Percentiles rank a stretch among this genome's conserved stretches.
Evolutionary conservation across 495 filamentous ascomycete genomes (phyloP).

Genomic region (Neurospora sp.): DNA sequence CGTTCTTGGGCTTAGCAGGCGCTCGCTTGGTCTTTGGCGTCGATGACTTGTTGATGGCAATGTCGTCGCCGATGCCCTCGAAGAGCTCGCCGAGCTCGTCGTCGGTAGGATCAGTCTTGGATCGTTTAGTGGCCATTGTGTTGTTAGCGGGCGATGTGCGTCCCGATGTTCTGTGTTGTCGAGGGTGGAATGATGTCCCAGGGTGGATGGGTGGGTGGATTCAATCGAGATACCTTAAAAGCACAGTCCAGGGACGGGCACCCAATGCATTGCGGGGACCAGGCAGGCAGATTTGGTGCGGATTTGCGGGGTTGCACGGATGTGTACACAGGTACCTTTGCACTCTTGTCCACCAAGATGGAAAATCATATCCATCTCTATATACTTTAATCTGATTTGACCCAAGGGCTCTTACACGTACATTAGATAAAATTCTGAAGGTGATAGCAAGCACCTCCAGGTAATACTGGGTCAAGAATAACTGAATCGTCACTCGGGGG

Average conservation of each 20-base stretch:
- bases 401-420: neutral
- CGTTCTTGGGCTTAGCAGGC: slow-evolving; percentile 36
- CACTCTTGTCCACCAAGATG: neutral
- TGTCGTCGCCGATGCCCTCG: slow-evolving; percentile 54
- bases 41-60: slow-evolving; percentile 31
- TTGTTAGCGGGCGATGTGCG: neutral
- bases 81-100: slow-evolving; percentile 81
- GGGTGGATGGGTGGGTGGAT: neutral
- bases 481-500: neutral
- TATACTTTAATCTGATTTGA: neutral
- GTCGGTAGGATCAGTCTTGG: slow-evolving; percentile 50
- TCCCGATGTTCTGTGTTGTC: neutral
- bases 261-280: neutral
- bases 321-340: neutral
- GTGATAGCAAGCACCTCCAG: neutral
- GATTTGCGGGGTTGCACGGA: neutral
- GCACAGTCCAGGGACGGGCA: neutral
- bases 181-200: neutral
- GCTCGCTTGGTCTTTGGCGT: slow-evolving; percentile 33
- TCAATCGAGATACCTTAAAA: neutral
- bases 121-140: slow-evolving; percentile 31
- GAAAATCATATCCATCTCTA: neutral
- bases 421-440: neutral
- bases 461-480: neutral
- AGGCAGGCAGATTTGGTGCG: neutral